Percentiles rank a stretch among this genome's conserved stretches.
These are phyloP conservation scores for Mycosarcoma maydis DNA, from an alignment of 1,284 basidiomycete genomes.

Conservation along the genomic window DNA sequence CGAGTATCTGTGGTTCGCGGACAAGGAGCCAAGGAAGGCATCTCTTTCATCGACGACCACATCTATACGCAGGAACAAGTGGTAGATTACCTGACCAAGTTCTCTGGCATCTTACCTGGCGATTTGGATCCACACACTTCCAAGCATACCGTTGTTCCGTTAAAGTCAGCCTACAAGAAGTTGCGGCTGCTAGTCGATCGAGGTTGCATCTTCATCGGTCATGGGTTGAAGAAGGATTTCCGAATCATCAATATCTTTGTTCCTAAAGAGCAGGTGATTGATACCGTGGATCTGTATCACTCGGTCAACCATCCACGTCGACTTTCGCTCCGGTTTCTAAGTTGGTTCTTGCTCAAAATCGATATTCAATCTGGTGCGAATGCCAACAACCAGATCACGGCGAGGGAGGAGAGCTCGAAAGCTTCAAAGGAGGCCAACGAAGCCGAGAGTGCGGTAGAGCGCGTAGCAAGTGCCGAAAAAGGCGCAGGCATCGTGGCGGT, in stretches of 20 bases:
- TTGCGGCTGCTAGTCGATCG: conserved; percentile 90
- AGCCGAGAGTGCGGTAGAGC: conserved; percentile 4
- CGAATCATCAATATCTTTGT: conserved; percentile 98
- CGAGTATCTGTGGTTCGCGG: conserved; percentile 93
- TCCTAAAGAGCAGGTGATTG: conserved; percentile 91
- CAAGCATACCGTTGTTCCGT: conserved; percentile 86
- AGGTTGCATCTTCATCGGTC: conserved; percentile 96
- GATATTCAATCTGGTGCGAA: conserved; percentile 83
- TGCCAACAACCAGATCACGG: conserved; percentile 41
- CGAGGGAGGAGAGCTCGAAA: conserved; percentile 12
- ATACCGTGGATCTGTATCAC: conserved; percentile 95
- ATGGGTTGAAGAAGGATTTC: conserved; percentile 99
- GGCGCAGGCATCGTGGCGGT: conserved; percentile 29
- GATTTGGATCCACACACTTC: conserved; percentile 88
- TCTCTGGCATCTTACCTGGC: conserved; percentile 83
- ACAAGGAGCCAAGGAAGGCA: conserved; percentile 78
- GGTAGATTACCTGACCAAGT: conserved; percentile 96
- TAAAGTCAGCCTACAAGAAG: conserved; percentile 98
- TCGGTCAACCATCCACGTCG: conserved; percentile 82
- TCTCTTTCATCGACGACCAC: conserved; percentile 97
- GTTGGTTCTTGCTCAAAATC: conserved; percentile 89
- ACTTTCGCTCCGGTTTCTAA: conserved; percentile 89
- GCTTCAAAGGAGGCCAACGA: conserved; percentile 8
- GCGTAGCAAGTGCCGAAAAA: conserved; percentile 5
- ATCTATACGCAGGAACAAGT: conserved; percentile 94